Conservation (phyloP, 495 filamentous ascomycete genomes). For the Tuber magnatum region DNA sequence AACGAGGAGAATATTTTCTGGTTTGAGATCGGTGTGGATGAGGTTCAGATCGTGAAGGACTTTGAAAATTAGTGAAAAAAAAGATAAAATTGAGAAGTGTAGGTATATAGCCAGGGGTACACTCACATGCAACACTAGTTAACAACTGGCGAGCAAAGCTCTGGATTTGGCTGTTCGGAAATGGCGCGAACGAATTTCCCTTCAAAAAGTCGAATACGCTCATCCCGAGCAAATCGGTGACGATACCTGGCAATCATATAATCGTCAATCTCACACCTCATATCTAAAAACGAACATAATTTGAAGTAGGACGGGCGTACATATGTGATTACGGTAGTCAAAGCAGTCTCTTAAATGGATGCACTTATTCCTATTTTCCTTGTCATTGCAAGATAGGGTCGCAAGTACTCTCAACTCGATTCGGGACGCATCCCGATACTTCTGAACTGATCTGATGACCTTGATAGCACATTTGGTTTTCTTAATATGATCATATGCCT, state of each 20-base stretch:
- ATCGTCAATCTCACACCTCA: slow-evolving; percentile 33
- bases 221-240: slow-evolving; percentile 90
- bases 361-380: slow-evolving; percentile 86
- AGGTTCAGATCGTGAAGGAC: slow-evolving; percentile 96
- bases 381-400: slow-evolving; percentile 83
- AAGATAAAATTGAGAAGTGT: slow-evolving; percentile 2
- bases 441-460: slow-evolving; percentile 95
- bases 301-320: slow-evolving; percentile 42
- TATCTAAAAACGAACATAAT: slow-evolving; percentile 22
- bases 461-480: slow-evolving; percentile 84
- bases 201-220: slow-evolving; percentile 99
- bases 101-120: neutral
- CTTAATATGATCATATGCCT: slow-evolving; percentile 70
- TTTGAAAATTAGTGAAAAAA: slow-evolving; percentile 42
- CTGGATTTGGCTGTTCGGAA: slow-evolving; percentile 98
- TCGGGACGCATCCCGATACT: slow-evolving; percentile 93
- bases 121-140: slow-evolving; percentile 96
- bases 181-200: slow-evolving; percentile 86
- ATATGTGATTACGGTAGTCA: slow-evolving; percentile 95
- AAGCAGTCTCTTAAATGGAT: slow-evolving; percentile 97
- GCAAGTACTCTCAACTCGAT: slow-evolving; percentile 91
- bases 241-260: slow-evolving; percentile 53
- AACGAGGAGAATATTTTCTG: slow-evolving; percentile 94
- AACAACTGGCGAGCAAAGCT: slow-evolving; percentile 90
- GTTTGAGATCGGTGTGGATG: slow-evolving; percentile 96